Evolutionary conservation across 2,329 filamentous ascomycete species (phyloP).

Genomic region (Cytospora leucostoma): DNA sequence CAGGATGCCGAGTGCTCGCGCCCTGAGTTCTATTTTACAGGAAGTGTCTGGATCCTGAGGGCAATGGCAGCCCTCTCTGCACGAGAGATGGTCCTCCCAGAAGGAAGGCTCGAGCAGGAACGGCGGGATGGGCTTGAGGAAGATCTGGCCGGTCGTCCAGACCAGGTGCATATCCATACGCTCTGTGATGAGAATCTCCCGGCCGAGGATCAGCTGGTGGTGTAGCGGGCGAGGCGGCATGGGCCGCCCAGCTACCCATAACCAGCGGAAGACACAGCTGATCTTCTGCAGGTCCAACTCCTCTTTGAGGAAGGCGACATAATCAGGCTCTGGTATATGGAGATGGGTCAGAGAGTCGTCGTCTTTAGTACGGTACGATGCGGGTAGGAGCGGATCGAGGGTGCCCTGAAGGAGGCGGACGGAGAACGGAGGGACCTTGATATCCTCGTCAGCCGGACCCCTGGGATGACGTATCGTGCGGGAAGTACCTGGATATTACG

Average conservation of each 20-base stretch:
- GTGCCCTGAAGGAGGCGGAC: too few relatives aligned
- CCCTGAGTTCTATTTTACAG: slow-evolving; percentile 21
- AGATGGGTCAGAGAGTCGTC: not conserved
- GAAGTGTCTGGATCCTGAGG: too few relatives aligned
- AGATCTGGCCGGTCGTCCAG: slow-evolving; percentile 40
- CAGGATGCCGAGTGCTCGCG: slow-evolving; percentile 42
- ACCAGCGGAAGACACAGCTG: not conserved
- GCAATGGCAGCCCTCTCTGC: not conserved
- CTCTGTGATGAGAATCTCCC: slow-evolving; percentile 43
- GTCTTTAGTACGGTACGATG: slow-evolving; percentile 2
- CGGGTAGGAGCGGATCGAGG: not conserved
- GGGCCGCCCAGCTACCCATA: not conserved
- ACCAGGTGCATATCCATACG: slow-evolving; percentile 45
- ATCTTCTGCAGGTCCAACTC: not conserved
- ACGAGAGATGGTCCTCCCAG: slow-evolving; percentile 33
- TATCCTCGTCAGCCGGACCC: too few relatives aligned
- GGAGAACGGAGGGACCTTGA: too few relatives aligned
- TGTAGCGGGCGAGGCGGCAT: slow-evolving; percentile 36
- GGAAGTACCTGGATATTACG: too few relatives aligned
- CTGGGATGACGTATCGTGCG: too few relatives aligned
- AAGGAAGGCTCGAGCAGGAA: slow-evolving; percentile 38
- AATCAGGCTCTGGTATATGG: not conserved
- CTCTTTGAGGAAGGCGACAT: not conserved
- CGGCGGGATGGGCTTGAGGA: slow-evolving; percentile 40
- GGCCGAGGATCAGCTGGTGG: slow-evolving; percentile 41